Base-by-base conservation (phyloP, 345 rosid genomes). In the Streptanthus diversifolius region DNA sequence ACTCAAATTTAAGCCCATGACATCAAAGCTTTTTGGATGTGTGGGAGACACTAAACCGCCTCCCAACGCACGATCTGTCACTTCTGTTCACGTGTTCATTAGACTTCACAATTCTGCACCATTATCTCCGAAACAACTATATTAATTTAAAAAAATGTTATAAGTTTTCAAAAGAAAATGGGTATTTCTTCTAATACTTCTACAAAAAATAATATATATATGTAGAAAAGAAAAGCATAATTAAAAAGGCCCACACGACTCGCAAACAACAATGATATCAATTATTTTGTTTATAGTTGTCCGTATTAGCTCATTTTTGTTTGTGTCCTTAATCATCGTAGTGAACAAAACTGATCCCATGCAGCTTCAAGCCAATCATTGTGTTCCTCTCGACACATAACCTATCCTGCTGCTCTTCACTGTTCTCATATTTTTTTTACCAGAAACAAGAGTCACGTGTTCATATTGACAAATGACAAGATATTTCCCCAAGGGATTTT, bases 281-380 rank as follows among this genome's bases (percentile, higher is more conserved):
- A 43, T 15, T 1, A 5, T n/a, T 43, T 43, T 43, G 19, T 43
- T 43, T 43, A 15, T 7, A 43, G 48, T 44, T 44, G 22, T 44
- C 32, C 11, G n/a, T 55, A 43, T 54, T 54, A 54, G n/a, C 64
- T 29, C 64, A 43, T 68, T 56, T 43, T 56, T 68, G 64, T 43
- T 55, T 55, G 32, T 6, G n/a, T 35, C 45, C 32, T n/a, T n/a
- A 30, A 32, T 15, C 3, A 41, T 27, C 27, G 3, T 41, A 8
- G 22, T 40, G 49, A 41, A 41, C 14, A 7, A 25, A 9, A 11
- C 17, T 39, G 11, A 43, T 24, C 9, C 5, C 66, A 61, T 45
- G 18, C 29, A 17, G 6, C 15, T 18, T 39, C 40, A 39, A 49
- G 47, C 21, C 57, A 45, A 10, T 32, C 25, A 19, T 18, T 49